These are phyloP conservation scores for Penicillium sumatraense DNA, from an alignment of 2,329 filamentous ascomycete species.

Conservation along the genomic window DNA sequence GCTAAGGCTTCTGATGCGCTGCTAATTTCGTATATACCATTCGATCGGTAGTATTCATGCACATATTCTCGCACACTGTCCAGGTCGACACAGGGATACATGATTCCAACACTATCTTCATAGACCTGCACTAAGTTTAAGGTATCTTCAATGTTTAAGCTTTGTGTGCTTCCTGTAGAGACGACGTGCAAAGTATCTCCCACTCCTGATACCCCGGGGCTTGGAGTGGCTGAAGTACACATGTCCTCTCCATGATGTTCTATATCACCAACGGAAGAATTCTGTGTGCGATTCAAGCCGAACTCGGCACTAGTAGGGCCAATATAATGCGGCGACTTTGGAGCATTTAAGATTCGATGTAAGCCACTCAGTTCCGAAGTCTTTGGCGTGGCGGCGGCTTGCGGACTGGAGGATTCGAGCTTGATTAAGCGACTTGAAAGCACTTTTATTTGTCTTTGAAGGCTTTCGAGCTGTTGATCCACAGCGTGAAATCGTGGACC, in stretches of 20 bases:
- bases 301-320: slow-evolving; percentile 44
- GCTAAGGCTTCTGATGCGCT: neutral
- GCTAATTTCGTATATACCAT: slow-evolving; percentile 4
- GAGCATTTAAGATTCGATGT: slow-evolving; percentile 37
- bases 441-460: slow-evolving; percentile 35
- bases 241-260: slow-evolving; percentile 14
- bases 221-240: slow-evolving; percentile 23
- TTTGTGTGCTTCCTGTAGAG: slow-evolving; percentile 69
- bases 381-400: slow-evolving; percentile 12
- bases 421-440: slow-evolving; percentile 35
- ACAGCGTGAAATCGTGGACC: slow-evolving; percentile 26
- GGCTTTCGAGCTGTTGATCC: slow-evolving; percentile 32
- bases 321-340: slow-evolving; percentile 38
- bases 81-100: slow-evolving; percentile 84
- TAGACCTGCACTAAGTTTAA: slow-evolving; percentile 75
- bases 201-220: slow-evolving; percentile 29
- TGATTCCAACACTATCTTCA: slow-evolving; percentile 84
- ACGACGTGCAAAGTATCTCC: slow-evolving; percentile 28
- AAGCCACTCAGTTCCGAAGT: slow-evolving; percentile 20
- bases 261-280: neutral
- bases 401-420: slow-evolving; percentile 29
- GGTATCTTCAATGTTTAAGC: slow-evolving; percentile 76
- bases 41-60: slow-evolving; percentile 27
- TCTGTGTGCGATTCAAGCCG: slow-evolving; percentile 27
- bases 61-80: slow-evolving; percentile 63